Evolutionary conservation across 2,329 filamentous ascomycete species (phyloP).

Genomic region (Pseudogymnoascus sp.): DNA sequence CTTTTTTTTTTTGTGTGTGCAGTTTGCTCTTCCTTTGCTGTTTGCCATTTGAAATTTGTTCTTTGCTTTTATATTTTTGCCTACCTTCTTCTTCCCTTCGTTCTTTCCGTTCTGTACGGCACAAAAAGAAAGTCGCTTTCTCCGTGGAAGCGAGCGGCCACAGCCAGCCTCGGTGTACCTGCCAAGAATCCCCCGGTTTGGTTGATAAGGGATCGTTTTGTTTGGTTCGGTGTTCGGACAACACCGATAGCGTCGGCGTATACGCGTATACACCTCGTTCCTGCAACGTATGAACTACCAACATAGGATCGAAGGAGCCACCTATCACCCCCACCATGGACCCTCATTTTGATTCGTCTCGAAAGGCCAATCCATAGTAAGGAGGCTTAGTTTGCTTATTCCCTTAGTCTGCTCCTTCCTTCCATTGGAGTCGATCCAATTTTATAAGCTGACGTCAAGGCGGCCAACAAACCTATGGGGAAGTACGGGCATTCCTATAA

Average conservation of each 20-base stretch:
- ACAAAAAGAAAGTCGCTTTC: neutral
- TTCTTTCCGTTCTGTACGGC: neutral
- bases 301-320: neutral
- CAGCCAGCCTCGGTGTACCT: neutral
- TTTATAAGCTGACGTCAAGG: slow-evolving; percentile 2
- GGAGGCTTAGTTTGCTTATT: slow-evolving; percentile 2
- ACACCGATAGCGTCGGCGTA: neutral
- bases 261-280: neutral
- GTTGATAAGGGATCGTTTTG: neutral
- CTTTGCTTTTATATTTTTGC: neutral
- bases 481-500: neutral
- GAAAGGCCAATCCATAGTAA: neutral
- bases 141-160: neutral
- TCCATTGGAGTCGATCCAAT: neutral
- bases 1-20: neutral
- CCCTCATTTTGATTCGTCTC: neutral
- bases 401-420: neutral
- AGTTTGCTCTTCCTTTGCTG: neutral
- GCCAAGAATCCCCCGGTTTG: neutral
- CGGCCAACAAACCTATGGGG: neutral
- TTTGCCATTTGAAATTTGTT: neutral
- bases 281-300: neutral
- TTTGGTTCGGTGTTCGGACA: neutral
- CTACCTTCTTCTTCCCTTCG: neutral
- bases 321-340: neutral